Evolutionary conservation across 2,329 filamentous ascomycete genomes (phyloP).

Genomic region (Phaeomoniella chlamydospora): DNA sequence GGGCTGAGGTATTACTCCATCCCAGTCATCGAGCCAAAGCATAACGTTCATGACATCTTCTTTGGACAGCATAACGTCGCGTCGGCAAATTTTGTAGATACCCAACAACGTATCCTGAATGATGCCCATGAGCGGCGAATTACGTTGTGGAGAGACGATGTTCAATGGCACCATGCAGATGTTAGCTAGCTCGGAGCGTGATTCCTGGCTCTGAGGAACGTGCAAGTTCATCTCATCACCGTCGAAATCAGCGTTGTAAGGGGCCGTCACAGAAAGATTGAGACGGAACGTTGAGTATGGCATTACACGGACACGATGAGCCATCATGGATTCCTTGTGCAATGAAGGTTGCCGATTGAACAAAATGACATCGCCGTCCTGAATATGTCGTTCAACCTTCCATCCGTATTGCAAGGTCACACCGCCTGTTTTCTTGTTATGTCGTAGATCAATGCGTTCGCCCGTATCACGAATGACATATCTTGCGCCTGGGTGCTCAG

Average conservation of each 20-base stretch:
- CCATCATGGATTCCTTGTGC: slow-evolving; percentile 99
- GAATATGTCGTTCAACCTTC: slow-evolving; percentile 95
- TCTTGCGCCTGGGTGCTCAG: slow-evolving; percentile 87
- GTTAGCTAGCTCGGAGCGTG: slow-evolving; percentile 83
- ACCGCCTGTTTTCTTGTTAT: slow-evolving; percentile 76
- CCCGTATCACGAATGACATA: slow-evolving; percentile 92
- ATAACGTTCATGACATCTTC: slow-evolving; percentile 93
- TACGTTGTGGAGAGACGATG: slow-evolving; percentile 94
- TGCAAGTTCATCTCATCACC: slow-evolving; percentile 99
- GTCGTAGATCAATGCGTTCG: slow-evolving; percentile 84
- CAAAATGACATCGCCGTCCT: slow-evolving; percentile 94
- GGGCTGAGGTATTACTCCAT: slow-evolving; percentile 81
- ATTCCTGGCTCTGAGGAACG: slow-evolving; percentile 95
- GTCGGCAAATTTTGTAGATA: slow-evolving; percentile 89
- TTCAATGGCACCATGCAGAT: slow-evolving; percentile 97
- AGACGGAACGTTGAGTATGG: slow-evolving; percentile 97
- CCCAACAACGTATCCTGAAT: slow-evolving; percentile 95
- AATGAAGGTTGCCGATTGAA: slow-evolving; percentile 99
- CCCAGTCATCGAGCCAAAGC: slow-evolving; percentile 96
- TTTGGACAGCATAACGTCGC: slow-evolving; percentile 80
- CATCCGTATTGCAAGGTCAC: slow-evolving; percentile 88
- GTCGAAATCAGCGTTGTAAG: slow-evolving; percentile 99
- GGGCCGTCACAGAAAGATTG: slow-evolving; percentile 92
- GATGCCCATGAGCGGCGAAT: slow-evolving; percentile 97
- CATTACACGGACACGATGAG: slow-evolving; percentile 93